Conservation (phyloP, 1,139 yeast genomes). For the Blastobotrys petasosporus region DNA sequence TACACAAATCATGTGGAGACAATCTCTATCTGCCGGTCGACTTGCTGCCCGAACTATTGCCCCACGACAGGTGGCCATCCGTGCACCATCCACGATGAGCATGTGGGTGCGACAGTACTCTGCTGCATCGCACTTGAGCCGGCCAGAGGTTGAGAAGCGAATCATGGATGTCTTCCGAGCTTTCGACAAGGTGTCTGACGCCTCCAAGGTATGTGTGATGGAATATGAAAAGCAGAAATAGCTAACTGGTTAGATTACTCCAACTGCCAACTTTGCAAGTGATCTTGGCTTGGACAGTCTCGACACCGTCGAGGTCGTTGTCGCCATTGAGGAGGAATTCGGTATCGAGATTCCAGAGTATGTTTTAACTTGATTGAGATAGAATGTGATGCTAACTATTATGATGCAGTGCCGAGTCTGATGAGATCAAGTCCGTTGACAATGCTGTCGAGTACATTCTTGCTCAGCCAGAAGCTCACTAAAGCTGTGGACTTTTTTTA, state of each 20-base stretch:
- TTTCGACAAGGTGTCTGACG: slow-evolving; percentile 54
- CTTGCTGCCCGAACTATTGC: slow-evolving; percentile 10
- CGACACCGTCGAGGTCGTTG: slow-evolving; percentile 82
- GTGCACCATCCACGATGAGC: slow-evolving; percentile 10
- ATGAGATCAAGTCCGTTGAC: slow-evolving; percentile 72
- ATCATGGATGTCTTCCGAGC: slow-evolving; percentile 74
- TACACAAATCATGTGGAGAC: slow-evolving; percentile 12
- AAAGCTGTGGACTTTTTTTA: slow-evolving; percentile 1
- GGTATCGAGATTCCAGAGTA: slow-evolving; percentile 67
- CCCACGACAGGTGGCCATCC: slow-evolving; percentile 6
- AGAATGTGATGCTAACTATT: background rate
- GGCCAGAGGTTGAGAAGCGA: slow-evolving; percentile 58
- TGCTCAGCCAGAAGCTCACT: slow-evolving; percentile 46
- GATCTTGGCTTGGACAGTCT: slow-evolving; percentile 84
- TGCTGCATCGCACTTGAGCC: slow-evolving; percentile 10
- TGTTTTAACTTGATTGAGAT: slow-evolving; percentile 12
- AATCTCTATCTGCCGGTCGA: slow-evolving; percentile 11
- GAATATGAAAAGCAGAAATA: background rate
- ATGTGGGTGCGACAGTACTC: slow-evolving; percentile 12
- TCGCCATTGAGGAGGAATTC: slow-evolving; percentile 76
- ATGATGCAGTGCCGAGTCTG: slow-evolving; percentile 54
- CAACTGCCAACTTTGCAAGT: slow-evolving; percentile 56
- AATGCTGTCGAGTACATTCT: slow-evolving; percentile 75
- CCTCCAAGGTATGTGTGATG: slow-evolving; percentile 20
- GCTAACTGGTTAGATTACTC: slow-evolving; percentile 39